Evolutionary conservation across 2,329 filamentous ascomycete species (phyloP), one percentile per base, ranked within the genome.

Genomic region (Aspergillus flavus): DNA sequence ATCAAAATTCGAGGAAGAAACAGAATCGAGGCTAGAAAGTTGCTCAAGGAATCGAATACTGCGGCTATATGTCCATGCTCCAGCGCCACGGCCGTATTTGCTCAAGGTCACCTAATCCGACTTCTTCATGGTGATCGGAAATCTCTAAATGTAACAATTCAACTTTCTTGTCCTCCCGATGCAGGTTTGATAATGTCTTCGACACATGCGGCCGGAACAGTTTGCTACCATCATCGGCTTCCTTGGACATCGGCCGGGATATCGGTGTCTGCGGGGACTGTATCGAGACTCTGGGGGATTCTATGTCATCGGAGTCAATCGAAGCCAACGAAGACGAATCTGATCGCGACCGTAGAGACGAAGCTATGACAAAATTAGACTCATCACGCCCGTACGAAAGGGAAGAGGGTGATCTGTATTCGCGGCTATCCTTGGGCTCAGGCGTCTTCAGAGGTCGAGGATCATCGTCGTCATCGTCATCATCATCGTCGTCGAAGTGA

Each of bases 31-130:
- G 30, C 21, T 26, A 23, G n/a, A 32, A 23, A 21, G 10, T 39
- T 55, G 14, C 32, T 39, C 11, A 19, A 39, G 32, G 41, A 28
- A 28, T 36, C 21, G 32, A n/a, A 34, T 23, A 11, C 41, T 23
- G 34, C 21, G 34, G 56, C 73, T 71, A 80, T 45, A 80, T 75
- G 63, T 80, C 78, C 77, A 80, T 80, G 65, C 78, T 80, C 78
- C 78, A 80, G 64, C 78, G 74, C 72, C 74, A 80, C 14, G 77
- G 78, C 36, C 75, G 75, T 57, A 78, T 68, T 43, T 69, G 71
- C 61, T 76, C 71, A 26, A 77, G 66, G 60, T 77, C 71, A 52
- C 75, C 74, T 34, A 75, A 58, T 16, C 64, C 71, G 26, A 76
- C 64, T 45, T 76, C 73, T 45, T 74, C 71, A 57, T 69, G 64